phyloP scores from a whole-genome alignment of 2,329 filamentous ascomycete species.

The Blumeria graminis region DNA sequence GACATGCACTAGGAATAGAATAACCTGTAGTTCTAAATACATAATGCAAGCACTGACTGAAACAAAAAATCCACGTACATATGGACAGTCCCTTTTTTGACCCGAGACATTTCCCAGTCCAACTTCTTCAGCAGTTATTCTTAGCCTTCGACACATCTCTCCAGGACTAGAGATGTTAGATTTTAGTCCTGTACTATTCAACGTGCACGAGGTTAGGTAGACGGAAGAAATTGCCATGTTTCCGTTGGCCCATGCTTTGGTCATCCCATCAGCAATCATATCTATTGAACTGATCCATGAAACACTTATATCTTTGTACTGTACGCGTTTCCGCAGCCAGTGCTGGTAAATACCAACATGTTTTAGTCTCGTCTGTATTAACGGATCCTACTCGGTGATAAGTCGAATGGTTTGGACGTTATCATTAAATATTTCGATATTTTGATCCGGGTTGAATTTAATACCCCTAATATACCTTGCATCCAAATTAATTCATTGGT shows the following conservation, averaged over 20 bases:
- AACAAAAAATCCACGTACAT: too few relatives aligned
- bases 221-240: not conserved
- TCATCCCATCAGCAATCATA: not conserved
- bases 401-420: not conserved
- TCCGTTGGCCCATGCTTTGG: not conserved
- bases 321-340: not conserved
- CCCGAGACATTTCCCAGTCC: too few relatives aligned
- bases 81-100: too few relatives aligned
- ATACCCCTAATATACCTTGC: not conserved
- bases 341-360: conserved; percentile 1
- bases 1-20: too few relatives aligned
- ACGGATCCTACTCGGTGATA: not conserved
- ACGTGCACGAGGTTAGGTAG: not conserved
- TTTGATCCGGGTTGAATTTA: not conserved
- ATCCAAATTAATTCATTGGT: not conserved
- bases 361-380: not conserved
- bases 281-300: not conserved
- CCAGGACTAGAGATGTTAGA: too few relatives aligned
- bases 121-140: too few relatives aligned
- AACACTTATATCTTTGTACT: not conserved
- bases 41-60: too few relatives aligned
- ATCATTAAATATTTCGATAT: not conserved
- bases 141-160: too few relatives aligned
- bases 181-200: too few relatives aligned
- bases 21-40: too few relatives aligned